Conservation (phyloP, 2,329 filamentous ascomycete species). For the Cladosporium sp. region DNA sequence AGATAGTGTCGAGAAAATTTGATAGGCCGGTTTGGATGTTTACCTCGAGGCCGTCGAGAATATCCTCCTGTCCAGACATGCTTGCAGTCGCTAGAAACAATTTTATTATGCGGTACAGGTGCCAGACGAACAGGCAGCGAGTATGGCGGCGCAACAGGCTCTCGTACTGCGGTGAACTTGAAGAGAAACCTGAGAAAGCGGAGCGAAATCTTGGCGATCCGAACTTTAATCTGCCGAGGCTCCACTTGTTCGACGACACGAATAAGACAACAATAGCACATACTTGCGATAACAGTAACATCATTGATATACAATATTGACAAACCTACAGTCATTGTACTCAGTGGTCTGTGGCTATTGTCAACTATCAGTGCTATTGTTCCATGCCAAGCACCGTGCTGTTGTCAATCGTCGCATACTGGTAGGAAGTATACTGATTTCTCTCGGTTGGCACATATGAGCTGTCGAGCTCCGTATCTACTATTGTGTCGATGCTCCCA, state of each 20-base stretch:
- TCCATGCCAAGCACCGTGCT: too few relatives aligned
- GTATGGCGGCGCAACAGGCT: neutral
- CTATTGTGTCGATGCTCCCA: too few relatives aligned
- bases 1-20: slow-evolving; percentile 11
- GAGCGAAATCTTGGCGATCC: slow-evolving; percentile 8
- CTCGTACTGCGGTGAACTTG: slow-evolving; percentile 8
- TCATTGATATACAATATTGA: too few relatives aligned
- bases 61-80: slow-evolving; percentile 20
- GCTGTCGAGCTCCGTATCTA: too few relatives aligned
- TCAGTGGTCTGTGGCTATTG: too few relatives aligned
- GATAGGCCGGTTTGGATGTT: slow-evolving; percentile 5
- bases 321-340: too few relatives aligned
- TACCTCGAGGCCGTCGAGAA: slow-evolving; percentile 32
- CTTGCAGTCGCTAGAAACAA: neutral
- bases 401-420: too few relatives aligned
- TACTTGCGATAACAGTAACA: too few relatives aligned
- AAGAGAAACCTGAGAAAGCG: slow-evolving; percentile 7
- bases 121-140: slow-evolving; percentile 1
- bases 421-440: too few relatives aligned
- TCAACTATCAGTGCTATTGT: too few relatives aligned
- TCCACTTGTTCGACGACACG: neutral
- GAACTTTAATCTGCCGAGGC: slow-evolving; percentile 9
- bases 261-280: too few relatives aligned
- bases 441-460: too few relatives aligned
- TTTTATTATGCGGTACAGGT: neutral